Evolutionary conservation across 1,139 yeast species (phyloP).

Genomic region (Nakaseomyces bracarensis): DNA sequence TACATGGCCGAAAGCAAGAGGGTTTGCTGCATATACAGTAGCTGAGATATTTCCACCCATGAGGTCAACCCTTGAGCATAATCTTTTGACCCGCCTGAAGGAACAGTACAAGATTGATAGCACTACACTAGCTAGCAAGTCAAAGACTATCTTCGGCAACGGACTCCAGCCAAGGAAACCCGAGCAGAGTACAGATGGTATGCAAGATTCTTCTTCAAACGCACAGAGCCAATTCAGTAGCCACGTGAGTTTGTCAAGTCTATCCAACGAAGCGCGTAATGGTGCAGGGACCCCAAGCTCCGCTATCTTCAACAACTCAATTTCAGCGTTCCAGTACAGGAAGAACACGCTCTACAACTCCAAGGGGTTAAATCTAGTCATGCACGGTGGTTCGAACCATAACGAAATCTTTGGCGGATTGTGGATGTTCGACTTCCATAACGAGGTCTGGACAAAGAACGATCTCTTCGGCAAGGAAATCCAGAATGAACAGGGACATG

Average conservation of each 20-base stretch:
- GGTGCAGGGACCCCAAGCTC: conserved; percentile 1
- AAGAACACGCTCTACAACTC: conserved; percentile 1
- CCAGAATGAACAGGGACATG: not conserved
- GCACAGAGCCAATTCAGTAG: conserved; percentile 3
- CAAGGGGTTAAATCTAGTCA: conserved; percentile 21
- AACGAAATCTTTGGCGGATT: conserved; percentile 37
- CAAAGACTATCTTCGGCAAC: not conserved
- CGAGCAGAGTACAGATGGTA: not conserved
- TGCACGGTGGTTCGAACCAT: conserved; percentile 43
- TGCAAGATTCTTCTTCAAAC: not conserved
- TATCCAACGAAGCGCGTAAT: not conserved
- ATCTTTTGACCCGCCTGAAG: conserved; percentile 17
- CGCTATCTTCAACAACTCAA: not conserved
- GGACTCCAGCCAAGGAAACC: not conserved
- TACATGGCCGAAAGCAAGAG: conserved; percentile 32
- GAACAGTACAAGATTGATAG: conserved; percentile 19
- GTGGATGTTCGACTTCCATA: conserved; percentile 41
- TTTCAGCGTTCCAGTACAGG: not conserved
- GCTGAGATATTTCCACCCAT: conserved; percentile 16
- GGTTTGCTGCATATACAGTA: conserved; percentile 31
- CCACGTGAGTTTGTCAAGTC: not conserved
- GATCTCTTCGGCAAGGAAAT: conserved; percentile 19
- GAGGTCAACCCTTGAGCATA: conserved; percentile 12
- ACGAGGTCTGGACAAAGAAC: conserved; percentile 35
- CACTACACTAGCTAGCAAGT: conserved; percentile 7